These are phyloP conservation scores for Leptodontidium sp. DNA, from an alignment of 2,329 filamentous ascomycete genomes.

Conservation along the genomic window DNA sequence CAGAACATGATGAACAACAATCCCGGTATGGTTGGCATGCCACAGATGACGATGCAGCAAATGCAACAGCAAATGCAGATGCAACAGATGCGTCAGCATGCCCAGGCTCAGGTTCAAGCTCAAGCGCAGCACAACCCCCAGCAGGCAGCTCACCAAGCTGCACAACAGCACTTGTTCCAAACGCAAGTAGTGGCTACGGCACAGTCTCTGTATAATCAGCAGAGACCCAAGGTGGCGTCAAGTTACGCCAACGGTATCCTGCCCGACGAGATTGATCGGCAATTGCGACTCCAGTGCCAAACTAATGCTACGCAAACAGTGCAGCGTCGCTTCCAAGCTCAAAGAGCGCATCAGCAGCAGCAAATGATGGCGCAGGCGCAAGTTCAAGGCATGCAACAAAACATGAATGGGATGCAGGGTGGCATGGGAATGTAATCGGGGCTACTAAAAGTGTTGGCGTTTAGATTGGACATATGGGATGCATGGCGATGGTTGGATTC, in stretches of 20 bases:
- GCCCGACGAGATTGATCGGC: constrained; percentile 32
- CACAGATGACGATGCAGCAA: constrained; percentile 47
- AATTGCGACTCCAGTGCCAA: constrained; percentile 31
- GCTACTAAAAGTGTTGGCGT: constrained; percentile 16
- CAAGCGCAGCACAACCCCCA: constrained; percentile 40
- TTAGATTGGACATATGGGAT: constrained; percentile 13
- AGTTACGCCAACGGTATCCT: constrained; percentile 29
- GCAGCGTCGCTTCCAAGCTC: constrained; percentile 8
- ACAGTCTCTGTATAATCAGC: constrained; percentile 17
- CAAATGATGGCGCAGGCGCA: constrained; percentile 36
- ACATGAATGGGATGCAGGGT: constrained; percentile 44
- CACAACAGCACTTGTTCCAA: constrained; percentile 42
- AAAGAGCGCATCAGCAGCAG: constrained; percentile 29
- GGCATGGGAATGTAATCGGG: constrained; percentile 42
- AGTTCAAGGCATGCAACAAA: constrained; percentile 37
- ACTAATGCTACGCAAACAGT: constrained; percentile 26
- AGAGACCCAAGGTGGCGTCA: constrained; percentile 23
- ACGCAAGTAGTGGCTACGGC: constrained; percentile 34
- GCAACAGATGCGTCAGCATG: constrained; percentile 32
- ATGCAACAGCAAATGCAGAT: constrained; percentile 42
- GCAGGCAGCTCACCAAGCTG: constrained; percentile 20
- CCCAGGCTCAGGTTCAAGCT: constrained; percentile 46
- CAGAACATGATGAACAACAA: constrained; percentile 47
- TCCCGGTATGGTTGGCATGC: constrained; percentile 50
- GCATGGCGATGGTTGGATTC: not conserved